Base-by-base conservation (phyloP, 257 asterid genomes). In the Solanum pennellii region DNA sequence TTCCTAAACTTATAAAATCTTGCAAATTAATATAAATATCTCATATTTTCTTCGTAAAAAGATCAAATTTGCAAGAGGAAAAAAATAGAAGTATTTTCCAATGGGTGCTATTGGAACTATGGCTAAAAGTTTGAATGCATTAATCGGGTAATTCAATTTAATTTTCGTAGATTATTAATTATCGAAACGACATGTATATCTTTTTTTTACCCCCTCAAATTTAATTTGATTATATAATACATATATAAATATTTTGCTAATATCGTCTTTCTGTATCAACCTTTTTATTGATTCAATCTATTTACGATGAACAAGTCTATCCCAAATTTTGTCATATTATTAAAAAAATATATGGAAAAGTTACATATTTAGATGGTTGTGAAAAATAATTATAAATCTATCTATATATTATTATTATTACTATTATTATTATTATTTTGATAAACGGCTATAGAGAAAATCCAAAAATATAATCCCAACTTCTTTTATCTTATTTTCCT, bases 81-180 rank as follows among this genome's bases (percentile, higher is more conserved):
- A 68, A 68, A 5, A 65, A 44, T 1, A 56, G n/a, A 45, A 71
- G 12, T 18, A 29, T 52, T 65, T 65, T n/a, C 33, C 16, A 86
- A 96, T 96, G 99, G 99, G 97, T 52, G 86, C 92, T 83, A 86
- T 90, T 86, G 96, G 92, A 86, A 94, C 95, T 84, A 49, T 96
- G 47, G 95, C 96, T 41, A 93, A 95, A 88, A 91, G 93, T 87
- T 62, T 95, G 90, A 94, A 96, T 92, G 86, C 96, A 84, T 84
- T 96, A 33, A 39, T 94, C 35, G 98, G 99, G 99, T 95, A 69
- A 6, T 68, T 68, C 39, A 68, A 68, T 5, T 83, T 52, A 39
- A 35, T 41, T 49, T 27, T 25, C 7, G 21, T 18, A 13, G 39
- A 0, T 73, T 73, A 33, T 35, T 73, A 9, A 18, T 18, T 73